Percentiles rank a stretch among this genome's conserved stretches.
Evolutionary conservation across 768 basidiomycete species (phyloP).

Genomic region (Psilocybe tampanensis): DNA sequence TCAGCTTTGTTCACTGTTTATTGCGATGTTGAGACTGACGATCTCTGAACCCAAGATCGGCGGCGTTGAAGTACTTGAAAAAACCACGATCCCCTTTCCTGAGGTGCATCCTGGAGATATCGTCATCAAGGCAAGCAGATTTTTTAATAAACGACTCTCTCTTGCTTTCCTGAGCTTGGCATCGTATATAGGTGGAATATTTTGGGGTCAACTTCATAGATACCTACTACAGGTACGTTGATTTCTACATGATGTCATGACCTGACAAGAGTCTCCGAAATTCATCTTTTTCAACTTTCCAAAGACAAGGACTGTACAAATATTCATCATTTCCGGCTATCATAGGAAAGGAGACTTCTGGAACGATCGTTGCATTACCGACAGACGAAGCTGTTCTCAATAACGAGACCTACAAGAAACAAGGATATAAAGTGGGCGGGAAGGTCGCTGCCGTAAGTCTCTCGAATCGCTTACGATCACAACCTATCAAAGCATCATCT

Average conservation of each 20-base stretch:
- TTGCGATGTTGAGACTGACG: background rate
- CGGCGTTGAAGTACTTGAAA: constrained; percentile 75
- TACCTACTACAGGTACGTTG: constrained; percentile 69
- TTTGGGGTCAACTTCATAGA: constrained; percentile 88
- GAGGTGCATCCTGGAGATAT: constrained; percentile 61
- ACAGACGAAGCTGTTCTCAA: constrained; percentile 61
- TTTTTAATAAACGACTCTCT: background rate
- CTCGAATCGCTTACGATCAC: too few species aligned
- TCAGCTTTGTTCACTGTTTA: constrained; percentile 14
- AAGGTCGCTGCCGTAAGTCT: constrained; percentile 68
- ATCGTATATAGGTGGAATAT: constrained; percentile 71
- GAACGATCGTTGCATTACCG: constrained; percentile 75
- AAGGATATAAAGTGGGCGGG: constrained; percentile 67
- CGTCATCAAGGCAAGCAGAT: constrained; percentile 41
- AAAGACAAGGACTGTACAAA: constrained; percentile 67
- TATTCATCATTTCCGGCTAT: constrained; percentile 58
- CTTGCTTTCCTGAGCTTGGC: background rate
- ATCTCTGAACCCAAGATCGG: constrained; percentile 47
- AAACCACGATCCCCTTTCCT: constrained; percentile 69
- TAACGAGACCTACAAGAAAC: constrained; percentile 63
- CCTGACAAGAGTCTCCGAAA: background rate
- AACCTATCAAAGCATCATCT: too few species aligned
- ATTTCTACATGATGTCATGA: constrained; percentile 6
- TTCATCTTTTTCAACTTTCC: background rate
- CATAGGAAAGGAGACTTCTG: constrained; percentile 80